Evolutionary conservation across 768 basidiomycete genomes (phyloP).

Genomic region (Tulasnella sp.): DNA sequence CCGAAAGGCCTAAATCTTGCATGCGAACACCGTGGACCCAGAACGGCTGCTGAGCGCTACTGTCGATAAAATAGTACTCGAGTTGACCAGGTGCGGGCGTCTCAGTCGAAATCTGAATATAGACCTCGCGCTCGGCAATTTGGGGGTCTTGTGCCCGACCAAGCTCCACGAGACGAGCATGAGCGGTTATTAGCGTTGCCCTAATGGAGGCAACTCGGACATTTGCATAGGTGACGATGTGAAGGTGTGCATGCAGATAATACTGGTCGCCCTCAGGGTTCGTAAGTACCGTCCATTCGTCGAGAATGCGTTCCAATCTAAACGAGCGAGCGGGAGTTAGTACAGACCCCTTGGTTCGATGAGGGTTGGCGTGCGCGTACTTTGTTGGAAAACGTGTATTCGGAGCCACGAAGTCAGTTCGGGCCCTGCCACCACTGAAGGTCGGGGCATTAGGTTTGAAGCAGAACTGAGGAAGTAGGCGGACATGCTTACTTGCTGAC

Average conservation of each 20-base stretch:
- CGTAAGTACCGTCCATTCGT: background rate
- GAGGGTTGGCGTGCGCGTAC: background rate
- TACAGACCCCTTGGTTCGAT: background rate
- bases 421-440: background rate
- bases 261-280: background rate
- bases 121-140: background rate
- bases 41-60: background rate
- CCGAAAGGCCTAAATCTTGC: background rate
- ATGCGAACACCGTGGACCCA: background rate
- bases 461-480: background rate
- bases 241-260: background rate
- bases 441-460: background rate
- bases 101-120: background rate
- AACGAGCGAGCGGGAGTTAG: background rate
- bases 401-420: background rate
- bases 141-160: background rate
- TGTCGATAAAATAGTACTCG: constrained; percentile 7
- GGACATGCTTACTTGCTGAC: background rate
- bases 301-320: background rate
- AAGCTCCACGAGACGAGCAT: background rate
- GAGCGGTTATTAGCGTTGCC: background rate
- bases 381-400: background rate
- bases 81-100: background rate
- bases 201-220: too few species aligned
- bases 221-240: background rate